Base-by-base conservation (phyloP, 768 basidiomycete species). In the Pulveroboletus ravenelii region DNA sequence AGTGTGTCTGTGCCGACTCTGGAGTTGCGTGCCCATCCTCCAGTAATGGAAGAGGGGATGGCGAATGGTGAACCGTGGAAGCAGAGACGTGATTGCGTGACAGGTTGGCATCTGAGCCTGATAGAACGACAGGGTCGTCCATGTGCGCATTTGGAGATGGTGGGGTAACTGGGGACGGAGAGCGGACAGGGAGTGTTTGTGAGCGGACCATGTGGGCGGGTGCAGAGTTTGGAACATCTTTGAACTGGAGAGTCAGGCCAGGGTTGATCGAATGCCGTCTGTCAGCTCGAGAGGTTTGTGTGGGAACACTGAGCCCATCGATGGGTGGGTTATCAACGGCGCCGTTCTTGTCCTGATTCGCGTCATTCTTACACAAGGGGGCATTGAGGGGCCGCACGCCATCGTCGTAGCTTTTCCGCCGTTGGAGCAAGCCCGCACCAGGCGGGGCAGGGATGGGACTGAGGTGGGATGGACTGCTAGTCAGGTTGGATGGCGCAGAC, bases 251-350 rank as follows among this genome's bases (percentile, higher is more conserved):
- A 7, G 71, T 61, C 39, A 76, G 62, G 5, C 63, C 73, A 1
- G 82, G 82, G 49, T 80, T 82, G 53, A 82, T 81, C 5, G 81
- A 82, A 18, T 75, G 68, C 12, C 81, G 69, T 40, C 72, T 76
- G 23, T 76, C 78, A 0, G 71, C 67, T 32, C 76, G 72, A 6
- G 66, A 65, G 0, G 69, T 69, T 7, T 53, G 53, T 15, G 53
- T 48, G 38, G 74, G 56, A 44, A 71, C 59, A 44, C 58, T 51
- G 41, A 70, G 60, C 18, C 55, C 60, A 35, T 32, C 17, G 14
- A 45, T 44, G 41, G 49, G 49, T 41, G 35, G 36, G 17, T 50
- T 51, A 18, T 62, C 55, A 10, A 18, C 3, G 13, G 30, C 1
- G n/a, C 51, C 52, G 32, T 55, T 53, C n/a, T 35, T 52, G 51